Evolutionary conservation across 2,329 filamentous ascomycete species (phyloP).

Genomic region (Phialophora macrospora): DNA sequence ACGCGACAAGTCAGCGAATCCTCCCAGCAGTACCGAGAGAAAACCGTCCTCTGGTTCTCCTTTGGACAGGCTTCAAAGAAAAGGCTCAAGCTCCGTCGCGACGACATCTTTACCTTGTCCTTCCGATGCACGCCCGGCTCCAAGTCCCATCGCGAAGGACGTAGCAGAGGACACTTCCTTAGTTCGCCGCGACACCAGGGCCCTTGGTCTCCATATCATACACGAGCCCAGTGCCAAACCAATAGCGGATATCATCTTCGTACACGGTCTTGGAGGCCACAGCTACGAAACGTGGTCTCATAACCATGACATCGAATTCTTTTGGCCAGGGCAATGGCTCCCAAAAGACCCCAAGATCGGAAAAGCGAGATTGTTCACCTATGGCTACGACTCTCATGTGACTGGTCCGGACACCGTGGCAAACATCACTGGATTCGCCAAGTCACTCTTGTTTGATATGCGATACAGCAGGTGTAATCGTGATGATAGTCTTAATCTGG

Average conservation of each 20-base stretch:
- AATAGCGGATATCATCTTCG: constrained; percentile 40
- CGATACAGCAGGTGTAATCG: constrained; percentile 1
- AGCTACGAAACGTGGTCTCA: constrained; percentile 51
- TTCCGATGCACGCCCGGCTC: background rate
- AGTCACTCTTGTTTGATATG: constrained; percentile 30
- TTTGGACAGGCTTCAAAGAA: background rate
- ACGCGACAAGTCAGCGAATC: background rate
- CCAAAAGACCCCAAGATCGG: constrained; percentile 41
- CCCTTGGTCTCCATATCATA: constrained; percentile 20
- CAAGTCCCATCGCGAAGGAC: background rate
- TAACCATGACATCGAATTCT: constrained; percentile 34
- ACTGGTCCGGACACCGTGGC: constrained; percentile 12
- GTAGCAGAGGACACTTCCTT: background rate
- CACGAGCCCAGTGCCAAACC: constrained; percentile 18
- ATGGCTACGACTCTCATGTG: constrained; percentile 41
- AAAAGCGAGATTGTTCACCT: constrained; percentile 39
- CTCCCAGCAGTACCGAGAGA: background rate
- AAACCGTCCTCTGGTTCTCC: background rate
- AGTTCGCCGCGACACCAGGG: background rate
- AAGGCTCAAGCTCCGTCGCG: background rate
- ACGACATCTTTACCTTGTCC: background rate
- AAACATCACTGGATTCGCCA: constrained; percentile 27
- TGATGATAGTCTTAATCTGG: constrained; percentile 8
- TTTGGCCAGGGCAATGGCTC: constrained; percentile 51
- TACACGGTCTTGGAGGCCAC: constrained; percentile 50